Evolutionary conservation across 305 asterid genomes (phyloP).

Genomic region (Fraxinus nigra): DNA sequence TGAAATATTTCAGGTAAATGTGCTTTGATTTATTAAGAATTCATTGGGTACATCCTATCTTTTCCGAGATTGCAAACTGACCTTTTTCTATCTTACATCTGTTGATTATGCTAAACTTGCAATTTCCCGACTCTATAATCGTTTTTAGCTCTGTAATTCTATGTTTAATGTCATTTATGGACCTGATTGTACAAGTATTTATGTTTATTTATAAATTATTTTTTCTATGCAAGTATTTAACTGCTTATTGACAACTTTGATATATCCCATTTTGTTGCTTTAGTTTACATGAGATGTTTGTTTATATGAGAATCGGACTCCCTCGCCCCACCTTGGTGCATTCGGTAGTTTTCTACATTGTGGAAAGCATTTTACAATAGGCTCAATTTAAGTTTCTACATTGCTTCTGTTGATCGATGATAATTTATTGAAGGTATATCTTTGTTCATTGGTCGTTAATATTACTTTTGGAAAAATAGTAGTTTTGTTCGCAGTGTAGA

Average conservation of each 20-base stretch:
- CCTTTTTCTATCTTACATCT: neutral
- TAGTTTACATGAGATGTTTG: neutral
- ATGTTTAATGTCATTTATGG: constrained; percentile 7
- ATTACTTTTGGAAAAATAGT: neutral
- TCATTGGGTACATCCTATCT: neutral
- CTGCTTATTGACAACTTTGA: neutral
- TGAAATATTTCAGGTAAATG: constrained; percentile 78
- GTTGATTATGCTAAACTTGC: neutral
- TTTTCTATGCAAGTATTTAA: neutral
- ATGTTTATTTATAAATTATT: neutral
- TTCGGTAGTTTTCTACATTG: neutral
- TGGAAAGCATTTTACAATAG: neutral
- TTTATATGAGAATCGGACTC: neutral
- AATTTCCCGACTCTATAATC: neutral
- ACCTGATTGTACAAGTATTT: neutral
- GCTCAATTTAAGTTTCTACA: neutral
- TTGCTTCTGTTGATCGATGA: neutral
- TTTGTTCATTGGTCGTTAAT: neutral
- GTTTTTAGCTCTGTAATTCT: neutral
- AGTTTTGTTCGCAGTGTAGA: neutral
- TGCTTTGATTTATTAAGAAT: neutral
- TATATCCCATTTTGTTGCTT: neutral
- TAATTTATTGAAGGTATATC: neutral
- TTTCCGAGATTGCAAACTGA: neutral
- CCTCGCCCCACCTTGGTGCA: neutral